These are phyloP conservation scores for Hyphopichia buzzinii DNA, from an alignment of 1,139 yeast genomes.

Conservation along the genomic window DNA sequence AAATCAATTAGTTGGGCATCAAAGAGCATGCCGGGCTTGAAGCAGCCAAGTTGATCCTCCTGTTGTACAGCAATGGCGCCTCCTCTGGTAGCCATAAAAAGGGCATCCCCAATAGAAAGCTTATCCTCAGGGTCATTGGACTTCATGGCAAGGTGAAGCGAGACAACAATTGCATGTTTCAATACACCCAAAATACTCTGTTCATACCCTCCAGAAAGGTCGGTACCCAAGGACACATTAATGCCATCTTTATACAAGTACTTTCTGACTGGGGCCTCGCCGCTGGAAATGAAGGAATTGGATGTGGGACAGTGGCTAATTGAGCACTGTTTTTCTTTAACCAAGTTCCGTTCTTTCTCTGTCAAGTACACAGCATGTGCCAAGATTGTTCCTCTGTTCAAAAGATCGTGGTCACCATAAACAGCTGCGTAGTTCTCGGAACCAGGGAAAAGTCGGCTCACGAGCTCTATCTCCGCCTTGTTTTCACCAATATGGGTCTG, in stretches of 20 bases:
- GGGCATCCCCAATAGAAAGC: constrained; percentile 65
- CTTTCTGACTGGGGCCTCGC: constrained; percentile 77
- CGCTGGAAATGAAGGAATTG: constrained; percentile 84
- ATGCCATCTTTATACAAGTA: constrained; percentile 64
- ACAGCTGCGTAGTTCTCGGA: constrained; percentile 70
- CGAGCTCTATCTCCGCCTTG: constrained; percentile 70
- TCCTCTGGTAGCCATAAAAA: constrained; percentile 83
- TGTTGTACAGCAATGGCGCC: constrained; percentile 81
- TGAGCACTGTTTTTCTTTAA: constrained; percentile 59
- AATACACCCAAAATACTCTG: constrained; percentile 75
- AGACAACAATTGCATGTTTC: constrained; percentile 76
- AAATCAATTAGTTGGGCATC: constrained; percentile 82
- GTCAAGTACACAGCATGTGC: constrained; percentile 88
- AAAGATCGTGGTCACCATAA: constrained; percentile 61
- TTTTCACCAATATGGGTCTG: constrained; percentile 94
- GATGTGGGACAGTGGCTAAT: constrained; percentile 94
- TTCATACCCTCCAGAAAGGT: constrained; percentile 88
- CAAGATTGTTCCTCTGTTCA: constrained; percentile 66
- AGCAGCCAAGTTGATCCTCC: constrained; percentile 61
- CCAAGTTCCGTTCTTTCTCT: constrained; percentile 58
- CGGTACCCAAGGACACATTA: constrained; percentile 87
- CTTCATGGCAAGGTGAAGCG: constrained; percentile 79
- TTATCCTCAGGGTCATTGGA: constrained; percentile 24
- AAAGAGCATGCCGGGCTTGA: constrained; percentile 73
- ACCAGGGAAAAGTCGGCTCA: constrained; percentile 70